Percentiles rank a stretch among this genome's conserved stretches.
phyloP scores from a whole-genome alignment of 2,329 filamentous ascomycete species.

The Ascochyta viciae-villosae region DNA sequence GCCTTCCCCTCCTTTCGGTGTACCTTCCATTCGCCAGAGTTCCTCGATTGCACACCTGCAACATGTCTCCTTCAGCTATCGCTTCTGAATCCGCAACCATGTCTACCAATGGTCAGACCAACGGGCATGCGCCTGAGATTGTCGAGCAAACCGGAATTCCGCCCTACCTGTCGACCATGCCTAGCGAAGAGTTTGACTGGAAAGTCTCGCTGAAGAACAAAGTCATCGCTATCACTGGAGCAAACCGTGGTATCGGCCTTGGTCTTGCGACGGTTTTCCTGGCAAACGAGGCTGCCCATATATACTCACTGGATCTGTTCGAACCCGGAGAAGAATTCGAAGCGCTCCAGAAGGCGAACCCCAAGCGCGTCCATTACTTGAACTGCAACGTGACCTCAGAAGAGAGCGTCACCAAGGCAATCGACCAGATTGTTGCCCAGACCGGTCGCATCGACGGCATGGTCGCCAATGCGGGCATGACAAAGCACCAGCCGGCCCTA shows the following conservation, averaged over 20 bases:
- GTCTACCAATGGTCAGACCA: slow-evolving; percentile 24
- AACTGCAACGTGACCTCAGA: slow-evolving; percentile 60
- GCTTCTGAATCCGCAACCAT: slow-evolving; percentile 24
- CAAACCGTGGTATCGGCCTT: slow-evolving; percentile 51
- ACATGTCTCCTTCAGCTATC: slow-evolving; percentile 42
- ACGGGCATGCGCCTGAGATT: slow-evolving; percentile 21
- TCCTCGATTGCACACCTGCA: slow-evolving; percentile 8
- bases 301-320: slow-evolving; percentile 60
- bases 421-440: slow-evolving; percentile 57
- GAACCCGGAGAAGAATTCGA: slow-evolving; percentile 57
- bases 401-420: slow-evolving; percentile 52
- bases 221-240: slow-evolving; percentile 44
- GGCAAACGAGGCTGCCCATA: slow-evolving; percentile 53
- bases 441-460: slow-evolving; percentile 59
- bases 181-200: slow-evolving; percentile 55
- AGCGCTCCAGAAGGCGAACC: slow-evolving; percentile 50
- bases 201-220: slow-evolving; percentile 55
- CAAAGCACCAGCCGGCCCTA: slow-evolving; percentile 60
- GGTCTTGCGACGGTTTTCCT: slow-evolving; percentile 58
- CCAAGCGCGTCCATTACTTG: slow-evolving; percentile 54
- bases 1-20: slow-evolving; percentile 9
- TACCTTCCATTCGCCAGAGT: slow-evolving; percentile 24
- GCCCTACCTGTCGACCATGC: slow-evolving; percentile 52
- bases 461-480: slow-evolving; percentile 60
- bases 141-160: slow-evolving; percentile 38